Conservation (phyloP, 2,329 filamentous ascomycete species). For the Scedosporium minutisporum region DNA sequence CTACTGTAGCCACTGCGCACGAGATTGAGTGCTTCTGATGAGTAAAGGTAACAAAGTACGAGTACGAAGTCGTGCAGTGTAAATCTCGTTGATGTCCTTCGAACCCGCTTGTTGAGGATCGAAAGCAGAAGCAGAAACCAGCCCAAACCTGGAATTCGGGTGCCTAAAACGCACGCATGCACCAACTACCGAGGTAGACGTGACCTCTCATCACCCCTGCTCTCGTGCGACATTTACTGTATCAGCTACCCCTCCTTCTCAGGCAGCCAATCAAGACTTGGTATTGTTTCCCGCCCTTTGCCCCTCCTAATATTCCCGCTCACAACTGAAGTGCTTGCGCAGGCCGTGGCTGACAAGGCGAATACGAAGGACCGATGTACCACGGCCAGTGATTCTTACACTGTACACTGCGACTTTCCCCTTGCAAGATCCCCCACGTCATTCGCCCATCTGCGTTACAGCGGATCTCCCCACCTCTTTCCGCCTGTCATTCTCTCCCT, state of each 20-base stretch:
- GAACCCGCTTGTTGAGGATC: no score
- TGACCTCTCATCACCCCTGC: not conserved
- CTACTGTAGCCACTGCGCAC: no score
- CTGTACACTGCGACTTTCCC: not conserved
- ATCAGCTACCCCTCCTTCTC: not conserved
- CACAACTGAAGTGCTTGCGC: no score
- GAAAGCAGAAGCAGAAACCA: not conserved
- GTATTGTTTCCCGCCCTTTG: not conserved
- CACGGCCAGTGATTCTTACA: not conserved
- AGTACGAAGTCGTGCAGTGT: no score
- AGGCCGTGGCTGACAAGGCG: no score
- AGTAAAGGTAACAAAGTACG: no score
- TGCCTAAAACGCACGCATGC: not conserved
- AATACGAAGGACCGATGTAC: no score
- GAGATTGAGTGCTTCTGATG: no score
- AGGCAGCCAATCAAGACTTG: not conserved
- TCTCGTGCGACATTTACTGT: not conserved
- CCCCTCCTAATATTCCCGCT: not conserved
- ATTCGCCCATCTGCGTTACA: not conserved
- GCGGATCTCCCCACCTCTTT: not conserved
- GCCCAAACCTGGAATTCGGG: slow-evolving; percentile 1
- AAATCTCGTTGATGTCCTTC: no score
- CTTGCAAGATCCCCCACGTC: not conserved
- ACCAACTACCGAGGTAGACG: not conserved
- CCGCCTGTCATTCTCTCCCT: not conserved